Percentiles rank a stretch among this genome's conserved stretches.
phyloP scores from a whole-genome alignment of 2,329 filamentous ascomycete genomes.

The Trichoderma endophyticum region DNA sequence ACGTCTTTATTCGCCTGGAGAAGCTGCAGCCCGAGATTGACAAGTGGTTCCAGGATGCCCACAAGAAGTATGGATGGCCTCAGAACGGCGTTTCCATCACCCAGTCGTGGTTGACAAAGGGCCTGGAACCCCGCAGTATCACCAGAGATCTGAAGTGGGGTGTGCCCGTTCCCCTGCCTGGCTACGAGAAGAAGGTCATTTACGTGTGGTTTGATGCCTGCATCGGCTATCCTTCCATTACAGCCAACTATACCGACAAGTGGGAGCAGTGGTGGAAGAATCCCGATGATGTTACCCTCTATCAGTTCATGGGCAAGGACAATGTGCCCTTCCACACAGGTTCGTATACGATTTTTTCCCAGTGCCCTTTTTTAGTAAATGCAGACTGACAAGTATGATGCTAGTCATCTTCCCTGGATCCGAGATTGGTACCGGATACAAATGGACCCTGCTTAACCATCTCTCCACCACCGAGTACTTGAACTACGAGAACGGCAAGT shows the following conservation, averaged over 20 bases:
- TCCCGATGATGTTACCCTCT: slow-evolving; percentile 80
- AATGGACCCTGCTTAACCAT: slow-evolving; percentile 87
- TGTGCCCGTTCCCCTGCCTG: slow-evolving; percentile 50
- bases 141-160: slow-evolving; percentile 94
- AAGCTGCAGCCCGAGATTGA: slow-evolving; percentile 74
- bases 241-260: slow-evolving; percentile 79
- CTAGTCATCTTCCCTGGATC: slow-evolving; percentile 74
- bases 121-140: slow-evolving; percentile 81
- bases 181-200: slow-evolving; percentile 66
- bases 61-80: slow-evolving; percentile 72
- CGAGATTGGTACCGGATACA: slow-evolving; percentile 77
- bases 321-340: slow-evolving; percentile 70
- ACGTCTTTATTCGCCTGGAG: slow-evolving; percentile 85
- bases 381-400: neutral
- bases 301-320: slow-evolving; percentile 90
- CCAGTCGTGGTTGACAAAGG: slow-evolving; percentile 77
- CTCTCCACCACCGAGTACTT: slow-evolving; percentile 84
- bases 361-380: neutral
- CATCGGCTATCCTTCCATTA: slow-evolving; percentile 94
- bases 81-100: slow-evolving; percentile 74
- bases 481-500: slow-evolving; percentile 87
- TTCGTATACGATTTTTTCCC: neutral
- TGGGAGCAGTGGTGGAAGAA: slow-evolving; percentile 97
- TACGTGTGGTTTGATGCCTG: slow-evolving; percentile 94
- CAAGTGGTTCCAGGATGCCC: slow-evolving; percentile 72